Percentiles rank a stretch among this genome's conserved stretches.
phyloP scores from a whole-genome alignment of 176 grass and related monocot species.

The Tillandsia fasciculata region DNA sequence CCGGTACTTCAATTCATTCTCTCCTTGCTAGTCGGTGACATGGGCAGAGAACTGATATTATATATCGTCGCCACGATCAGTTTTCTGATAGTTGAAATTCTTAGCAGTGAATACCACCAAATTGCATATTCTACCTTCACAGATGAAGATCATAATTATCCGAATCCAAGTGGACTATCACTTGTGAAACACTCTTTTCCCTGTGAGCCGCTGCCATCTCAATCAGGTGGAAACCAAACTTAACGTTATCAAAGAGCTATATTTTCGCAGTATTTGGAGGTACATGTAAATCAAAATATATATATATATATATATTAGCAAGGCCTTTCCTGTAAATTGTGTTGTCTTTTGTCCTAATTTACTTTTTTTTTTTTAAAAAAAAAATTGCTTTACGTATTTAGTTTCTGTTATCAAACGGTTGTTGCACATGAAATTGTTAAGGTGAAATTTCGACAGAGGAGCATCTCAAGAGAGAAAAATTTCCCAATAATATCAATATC shows the following conservation, averaged over 20 bases:
- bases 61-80: neutral
- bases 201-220: neutral
- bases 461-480: no score
- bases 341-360: no score
- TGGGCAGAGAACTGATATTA: slow-evolving; percentile 10
- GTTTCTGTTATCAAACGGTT: no score
- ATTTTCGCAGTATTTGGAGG: neutral
- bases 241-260: neutral
- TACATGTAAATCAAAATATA: neutral
- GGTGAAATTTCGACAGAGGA: no score
- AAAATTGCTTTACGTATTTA: no score
- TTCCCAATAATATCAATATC: no score
- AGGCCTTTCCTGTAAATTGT: neutral
- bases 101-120: neutral
- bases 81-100: neutral
- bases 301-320: neutral
- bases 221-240: neutral
- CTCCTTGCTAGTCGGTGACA: slow-evolving; percentile 51
- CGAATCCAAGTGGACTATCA: neutral
- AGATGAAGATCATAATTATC: neutral
- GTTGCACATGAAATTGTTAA: no score
- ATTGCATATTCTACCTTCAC: neutral
- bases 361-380: no score
- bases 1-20: slow-evolving; percentile 57
- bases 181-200: neutral